A percentile compares a stretch with the other conserved stretches of the same genome.
Conservation (phyloP, 2,329 filamentous ascomycete species). For the Apiospora saccharicola region DNA sequence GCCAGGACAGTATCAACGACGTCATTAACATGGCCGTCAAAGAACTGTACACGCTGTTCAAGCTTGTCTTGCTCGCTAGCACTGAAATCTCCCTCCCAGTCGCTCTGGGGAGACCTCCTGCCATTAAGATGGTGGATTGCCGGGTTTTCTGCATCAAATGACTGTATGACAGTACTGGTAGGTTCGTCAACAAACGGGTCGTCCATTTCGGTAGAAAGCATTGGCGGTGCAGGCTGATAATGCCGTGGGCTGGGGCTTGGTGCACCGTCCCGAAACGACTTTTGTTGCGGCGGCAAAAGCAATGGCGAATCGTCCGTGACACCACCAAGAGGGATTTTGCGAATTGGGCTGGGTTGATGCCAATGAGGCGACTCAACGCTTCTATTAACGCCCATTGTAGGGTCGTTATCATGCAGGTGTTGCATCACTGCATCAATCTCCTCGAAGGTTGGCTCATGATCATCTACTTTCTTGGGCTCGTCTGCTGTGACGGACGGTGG, state of each 20-base stretch:
- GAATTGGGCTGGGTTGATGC: conserved; percentile 53
- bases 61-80: conserved; percentile 86
- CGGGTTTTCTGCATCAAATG: conserved; percentile 55
- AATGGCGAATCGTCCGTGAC: conserved; percentile 54
- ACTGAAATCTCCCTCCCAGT: conserved; percentile 90
- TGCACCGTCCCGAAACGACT: conserved; percentile 68
- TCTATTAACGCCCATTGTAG: conserved; percentile 77
- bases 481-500: conserved; percentile 38
- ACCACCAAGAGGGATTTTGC: conserved; percentile 43
- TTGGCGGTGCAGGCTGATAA: conserved; percentile 54
- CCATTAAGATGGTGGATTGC: conserved; percentile 68
- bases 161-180: conserved; percentile 51
- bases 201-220: conserved; percentile 63
- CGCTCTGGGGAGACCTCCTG: conserved; percentile 74
- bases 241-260: conserved; percentile 76
- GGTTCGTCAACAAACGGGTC: conserved; percentile 68
- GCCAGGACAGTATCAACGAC: conserved; percentile 81
- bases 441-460: conserved; percentile 67
- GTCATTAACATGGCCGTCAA: conserved; percentile 88
- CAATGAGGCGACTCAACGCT: conserved; percentile 55
- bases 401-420: conserved; percentile 77
- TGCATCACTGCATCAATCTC: conserved; percentile 95
- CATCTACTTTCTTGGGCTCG: conserved; percentile 35
- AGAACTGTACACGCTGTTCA: conserved; percentile 82
- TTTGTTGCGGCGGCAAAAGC: conserved; percentile 56